phyloP scores from a whole-genome alignment of 2,329 filamentous ascomycete species.

The Macroventuria anomochaeta region DNA sequence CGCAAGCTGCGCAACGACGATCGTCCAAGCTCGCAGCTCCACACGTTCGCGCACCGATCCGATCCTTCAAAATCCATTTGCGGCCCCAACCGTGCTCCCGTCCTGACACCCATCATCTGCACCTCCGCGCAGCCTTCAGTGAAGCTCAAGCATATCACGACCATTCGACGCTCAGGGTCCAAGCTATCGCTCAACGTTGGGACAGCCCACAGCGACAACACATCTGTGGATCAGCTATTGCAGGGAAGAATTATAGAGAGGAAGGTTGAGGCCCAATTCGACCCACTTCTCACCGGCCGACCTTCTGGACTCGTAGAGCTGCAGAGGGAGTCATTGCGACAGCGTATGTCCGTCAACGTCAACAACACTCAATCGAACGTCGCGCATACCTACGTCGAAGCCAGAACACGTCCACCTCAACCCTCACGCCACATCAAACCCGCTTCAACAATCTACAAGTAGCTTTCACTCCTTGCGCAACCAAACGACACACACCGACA shows the following conservation, averaged over 20 bases:
- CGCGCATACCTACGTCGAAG: neutral
- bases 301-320: conserved; percentile 14
- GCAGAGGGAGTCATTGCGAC: conserved; percentile 4
- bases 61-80: conserved; percentile 10
- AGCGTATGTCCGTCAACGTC: conserved; percentile 2
- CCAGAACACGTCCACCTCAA: neutral
- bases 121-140: too few relatives aligned
- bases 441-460: neutral
- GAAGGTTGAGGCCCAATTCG: conserved; percentile 25
- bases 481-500: neutral
- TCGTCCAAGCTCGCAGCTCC: conserved; percentile 24
- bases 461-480: neutral
- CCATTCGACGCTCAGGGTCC: neutral
- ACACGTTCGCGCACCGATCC: conserved; percentile 36
- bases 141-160: too few relatives aligned
- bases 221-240: neutral
- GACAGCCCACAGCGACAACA: conserved; percentile 4
- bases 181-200: neutral
- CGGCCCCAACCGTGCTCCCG: conserved; percentile 28
- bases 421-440: neutral
- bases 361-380: conserved; percentile 1
- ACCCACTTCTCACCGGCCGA: conserved; percentile 21
- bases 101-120: neutral
- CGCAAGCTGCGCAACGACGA: conserved; percentile 9
- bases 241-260: conserved; percentile 3